phyloP scores from a whole-genome alignment of 371 early-diverging fungal species.

The Apophysomyces trapeziformis region DNA sequence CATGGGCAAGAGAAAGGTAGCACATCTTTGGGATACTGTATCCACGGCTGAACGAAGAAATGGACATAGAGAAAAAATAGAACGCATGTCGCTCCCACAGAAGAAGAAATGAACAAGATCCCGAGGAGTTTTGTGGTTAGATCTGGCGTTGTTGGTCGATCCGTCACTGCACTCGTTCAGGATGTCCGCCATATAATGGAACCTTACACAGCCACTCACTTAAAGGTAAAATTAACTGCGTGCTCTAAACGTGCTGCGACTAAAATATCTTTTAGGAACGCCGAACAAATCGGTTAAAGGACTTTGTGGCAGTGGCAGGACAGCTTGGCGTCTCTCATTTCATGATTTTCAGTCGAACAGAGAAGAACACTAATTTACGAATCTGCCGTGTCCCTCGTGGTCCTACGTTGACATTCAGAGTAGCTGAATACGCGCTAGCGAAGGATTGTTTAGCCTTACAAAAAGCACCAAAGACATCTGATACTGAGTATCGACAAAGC shows the following conservation, averaged over 20 bases:
- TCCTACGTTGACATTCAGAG: constrained; percentile 92
- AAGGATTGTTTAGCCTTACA: constrained; percentile 84
- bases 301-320: constrained; percentile 90
- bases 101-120: constrained; percentile 60
- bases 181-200: constrained; percentile 92
- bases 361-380: constrained; percentile 82
- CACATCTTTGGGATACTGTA: background rate
- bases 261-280: constrained; percentile 66
- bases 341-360: constrained; percentile 87
- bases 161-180: constrained; percentile 76
- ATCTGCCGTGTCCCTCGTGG: constrained; percentile 91
- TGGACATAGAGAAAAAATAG: constrained; percentile 55
- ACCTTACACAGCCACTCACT: constrained; percentile 70
- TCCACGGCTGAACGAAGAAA: background rate
- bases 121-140: constrained; percentile 94
- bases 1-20: constrained; percentile 8
- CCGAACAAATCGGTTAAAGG: constrained; percentile 89
- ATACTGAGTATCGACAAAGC: constrained; percentile 74
- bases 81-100: constrained; percentile 55
- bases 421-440: constrained; percentile 81
- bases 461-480: constrained; percentile 80
- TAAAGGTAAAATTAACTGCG: constrained; percentile 25
- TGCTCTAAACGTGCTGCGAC: background rate
- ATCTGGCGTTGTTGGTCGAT: constrained; percentile 81
- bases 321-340: constrained; percentile 89